Percentiles rank a stretch among this genome's conserved stretches.
phyloP scores from a whole-genome alignment of 768 basidiomycete genomes.

The Termitomyces sp. region DNA sequence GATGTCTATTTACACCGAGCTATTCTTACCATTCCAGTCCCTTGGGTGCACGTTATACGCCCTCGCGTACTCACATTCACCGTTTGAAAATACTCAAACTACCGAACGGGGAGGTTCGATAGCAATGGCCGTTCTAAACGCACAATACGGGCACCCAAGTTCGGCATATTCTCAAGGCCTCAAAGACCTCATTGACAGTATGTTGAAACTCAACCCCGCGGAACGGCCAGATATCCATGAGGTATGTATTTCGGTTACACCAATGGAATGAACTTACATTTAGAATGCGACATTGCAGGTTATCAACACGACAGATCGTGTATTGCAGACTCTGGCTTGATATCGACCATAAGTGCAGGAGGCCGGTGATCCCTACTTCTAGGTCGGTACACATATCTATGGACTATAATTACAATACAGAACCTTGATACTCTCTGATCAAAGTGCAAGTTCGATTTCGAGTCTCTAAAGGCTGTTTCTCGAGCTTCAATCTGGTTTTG shows the following conservation, averaged over 20 bases:
- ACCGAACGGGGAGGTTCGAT: conserved; percentile 95
- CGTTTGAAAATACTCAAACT: conserved; percentile 89
- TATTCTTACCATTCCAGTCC: conserved; percentile 48
- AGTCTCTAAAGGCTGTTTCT: background rate
- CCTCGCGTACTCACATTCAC: conserved; percentile 91
- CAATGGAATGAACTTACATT: background rate
- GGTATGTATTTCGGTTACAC: conserved; percentile 36
- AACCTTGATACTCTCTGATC: background rate
- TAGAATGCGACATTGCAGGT: conserved; percentile 37
- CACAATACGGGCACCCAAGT: conserved; percentile 84
- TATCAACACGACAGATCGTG: conserved; percentile 57
- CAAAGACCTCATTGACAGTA: conserved; percentile 74
- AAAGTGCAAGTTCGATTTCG: background rate
- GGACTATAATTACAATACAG: conserved; percentile 1
- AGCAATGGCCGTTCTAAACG: conserved; percentile 95
- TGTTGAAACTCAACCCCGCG: conserved; percentile 78
- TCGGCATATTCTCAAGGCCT: conserved; percentile 86
- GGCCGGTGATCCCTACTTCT: background rate
- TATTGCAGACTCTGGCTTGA: conserved; percentile 54
- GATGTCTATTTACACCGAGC: background rate
- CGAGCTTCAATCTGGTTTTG: conserved; percentile 7
- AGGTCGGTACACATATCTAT: conserved; percentile 1
- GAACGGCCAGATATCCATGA: conserved; percentile 83
- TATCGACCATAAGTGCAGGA: background rate
- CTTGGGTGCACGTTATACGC: conserved; percentile 94